Evolutionary conservation across 768 basidiomycete species (phyloP), one percentile per base, ranked within the genome.

Genomic region (Phanerochaete carnosa): DNA sequence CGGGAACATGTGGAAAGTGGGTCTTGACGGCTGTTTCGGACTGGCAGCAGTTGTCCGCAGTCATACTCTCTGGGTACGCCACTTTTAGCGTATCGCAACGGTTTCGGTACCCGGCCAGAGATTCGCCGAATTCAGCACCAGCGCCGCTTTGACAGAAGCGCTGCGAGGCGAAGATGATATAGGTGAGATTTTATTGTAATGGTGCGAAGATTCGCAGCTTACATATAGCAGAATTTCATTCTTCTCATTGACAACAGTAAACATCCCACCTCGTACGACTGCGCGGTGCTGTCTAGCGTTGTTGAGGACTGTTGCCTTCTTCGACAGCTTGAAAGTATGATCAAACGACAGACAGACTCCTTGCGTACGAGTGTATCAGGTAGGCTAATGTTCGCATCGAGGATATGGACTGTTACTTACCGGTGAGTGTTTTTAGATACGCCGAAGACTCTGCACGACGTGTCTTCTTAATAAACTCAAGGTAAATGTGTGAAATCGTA

Each of bases 401-500:
- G 28, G 25, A 23, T 26, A 29, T 8, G 16, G 50, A 9, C 9
- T 13, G 3, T 26, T n/a, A 39, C 61, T 46, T 45, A 65, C 66
- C 65, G 1, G 65, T 57, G 8, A 66, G 55, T 37, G 63, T 65
- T 15, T 52, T 37, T 32, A 65, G 46, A 45, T 67, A 65, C 4
- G 60, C 58, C 7, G 25, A 22, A 16, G 68, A 67, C 51, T 69
- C 68, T 5, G 16, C 25, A 16, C 28, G n/a, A 0, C 66, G 64
- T 13, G 66, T 66, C 13, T 29, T 13, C 28, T 55, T 29, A 54
- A 7, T 6, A 13, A 69, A 69, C 12, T 62, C 45, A 23, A 56
- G 43, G 51, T 60, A 68, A 2, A 67, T 37, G 2, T 69, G 65
- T 0, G 63, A 62, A 11, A 72, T 63, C 8, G 68, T 28, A 25